phyloP scores from a whole-genome alignment of 257 asterid species.

The Nicotiana tomentosiformis region DNA sequence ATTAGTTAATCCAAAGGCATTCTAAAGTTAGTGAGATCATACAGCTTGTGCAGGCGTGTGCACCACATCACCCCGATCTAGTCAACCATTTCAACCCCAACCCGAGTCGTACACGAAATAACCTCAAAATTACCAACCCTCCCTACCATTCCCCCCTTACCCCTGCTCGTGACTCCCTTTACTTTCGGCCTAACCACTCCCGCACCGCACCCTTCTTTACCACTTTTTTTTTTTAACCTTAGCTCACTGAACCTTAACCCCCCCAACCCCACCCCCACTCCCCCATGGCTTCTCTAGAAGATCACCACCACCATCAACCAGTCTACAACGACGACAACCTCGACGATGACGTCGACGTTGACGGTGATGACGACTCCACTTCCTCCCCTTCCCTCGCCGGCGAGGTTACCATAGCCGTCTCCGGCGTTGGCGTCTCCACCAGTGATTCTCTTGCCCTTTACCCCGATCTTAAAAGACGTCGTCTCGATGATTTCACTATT shows the following conservation, averaged over 20 bases:
- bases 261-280: not conserved
- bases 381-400: constrained; percentile 47
- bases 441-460: not conserved
- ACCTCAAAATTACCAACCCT: not conserved
- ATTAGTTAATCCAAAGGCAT: no score
- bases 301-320: constrained; percentile 3
- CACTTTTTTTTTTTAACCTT: not conserved
- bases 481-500: constrained; percentile 17
- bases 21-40: no score
- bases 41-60: no score
- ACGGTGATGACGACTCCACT: constrained; percentile 64
- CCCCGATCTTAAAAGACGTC: constrained; percentile 7
- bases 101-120: constrained; percentile 4
- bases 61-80: no score
- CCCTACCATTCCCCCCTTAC: not conserved
- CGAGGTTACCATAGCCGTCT: constrained; percentile 57
- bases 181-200: not conserved
- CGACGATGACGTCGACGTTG: constrained; percentile 43
- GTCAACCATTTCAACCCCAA: not conserved
- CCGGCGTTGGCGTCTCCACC: constrained; percentile 18
- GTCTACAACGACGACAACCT: constrained; percentile 27
- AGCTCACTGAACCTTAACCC: not conserved
- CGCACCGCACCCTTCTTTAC: not conserved
- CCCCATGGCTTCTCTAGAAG: constrained; percentile 20
- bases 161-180: not conserved